Percentiles rank a stretch among this genome's conserved stretches.
Conservation (phyloP, 495 filamentous ascomycete species). For the Lindgomyces ingoldianus region DNA sequence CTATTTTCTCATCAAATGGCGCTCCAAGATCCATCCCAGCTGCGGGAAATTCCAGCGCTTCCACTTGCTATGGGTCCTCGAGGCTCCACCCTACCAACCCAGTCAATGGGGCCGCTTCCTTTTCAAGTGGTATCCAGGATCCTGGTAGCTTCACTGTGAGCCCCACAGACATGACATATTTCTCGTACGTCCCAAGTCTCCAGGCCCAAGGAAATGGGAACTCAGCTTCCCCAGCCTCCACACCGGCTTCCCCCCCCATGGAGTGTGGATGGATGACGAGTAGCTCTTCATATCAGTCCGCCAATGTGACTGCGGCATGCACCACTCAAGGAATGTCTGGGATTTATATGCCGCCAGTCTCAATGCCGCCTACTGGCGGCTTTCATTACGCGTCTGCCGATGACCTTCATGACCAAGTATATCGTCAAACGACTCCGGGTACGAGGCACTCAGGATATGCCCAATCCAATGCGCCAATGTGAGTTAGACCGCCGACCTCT, state of each 20-base stretch:
- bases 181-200: neutral
- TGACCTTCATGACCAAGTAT: neutral
- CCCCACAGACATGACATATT: neutral
- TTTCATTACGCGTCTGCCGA: too few relatives aligned
- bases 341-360: too few relatives aligned
- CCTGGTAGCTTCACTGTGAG: neutral
- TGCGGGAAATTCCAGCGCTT: too few relatives aligned
- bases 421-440: neutral
- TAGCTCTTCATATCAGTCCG: neutral
- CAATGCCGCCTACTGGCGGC: too few relatives aligned
- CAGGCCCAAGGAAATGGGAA: neutral
- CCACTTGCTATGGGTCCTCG: too few relatives aligned
- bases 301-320: too few relatives aligned
- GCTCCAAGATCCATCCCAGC: too few relatives aligned
- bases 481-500: neutral
- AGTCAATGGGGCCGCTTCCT: neutral
- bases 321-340: too few relatives aligned
- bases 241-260: too few relatives aligned
- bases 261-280: neutral
- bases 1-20: too few relatives aligned
- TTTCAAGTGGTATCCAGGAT: neutral
- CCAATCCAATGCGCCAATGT: neutral
- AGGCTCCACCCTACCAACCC: too few relatives aligned
- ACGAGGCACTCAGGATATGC: neutral
- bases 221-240: neutral